Percentiles rank a stretch among this genome's conserved stretches.
phyloP scores from a whole-genome alignment of 768 basidiomycete species.

The Mycena crocata region DNA sequence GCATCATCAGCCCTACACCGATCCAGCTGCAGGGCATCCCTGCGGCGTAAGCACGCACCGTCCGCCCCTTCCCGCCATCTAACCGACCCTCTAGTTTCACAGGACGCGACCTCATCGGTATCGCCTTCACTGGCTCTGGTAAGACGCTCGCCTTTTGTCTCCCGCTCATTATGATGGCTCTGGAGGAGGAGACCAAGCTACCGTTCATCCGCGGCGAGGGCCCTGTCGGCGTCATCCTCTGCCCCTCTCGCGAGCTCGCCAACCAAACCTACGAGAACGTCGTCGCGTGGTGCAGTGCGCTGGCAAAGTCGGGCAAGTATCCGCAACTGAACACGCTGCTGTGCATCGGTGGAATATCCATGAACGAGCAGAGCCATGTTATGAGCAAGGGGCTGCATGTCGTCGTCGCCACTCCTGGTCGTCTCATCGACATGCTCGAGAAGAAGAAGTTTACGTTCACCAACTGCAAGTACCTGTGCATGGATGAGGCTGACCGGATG shows the following conservation, averaged over 20 bases:
- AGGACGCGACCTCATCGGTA: slow-evolving; percentile 97
- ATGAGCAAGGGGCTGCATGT: slow-evolving; percentile 93
- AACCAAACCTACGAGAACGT: slow-evolving; percentile 98
- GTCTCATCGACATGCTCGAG: slow-evolving; percentile 97
- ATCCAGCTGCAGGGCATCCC: slow-evolving; percentile 98
- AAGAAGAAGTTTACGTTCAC: slow-evolving; percentile 94
- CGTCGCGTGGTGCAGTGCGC: slow-evolving; percentile 83
- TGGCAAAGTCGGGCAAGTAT: slow-evolving; percentile 84
- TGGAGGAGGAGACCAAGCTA: slow-evolving; percentile 92
- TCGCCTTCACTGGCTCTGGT: slow-evolving; percentile 98
- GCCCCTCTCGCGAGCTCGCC: slow-evolving; percentile 96
- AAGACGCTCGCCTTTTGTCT: slow-evolving; percentile 99
- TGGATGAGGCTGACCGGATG: slow-evolving; percentile 99
- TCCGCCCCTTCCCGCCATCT: slow-evolving; percentile 18
- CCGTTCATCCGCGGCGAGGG: slow-evolving; percentile 95
- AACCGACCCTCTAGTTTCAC: slow-evolving; percentile 72
- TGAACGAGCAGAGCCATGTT: slow-evolving; percentile 96
- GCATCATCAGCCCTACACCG: slow-evolving; percentile 89
- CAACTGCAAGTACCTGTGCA: slow-evolving; percentile 95
- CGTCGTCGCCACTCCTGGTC: slow-evolving; percentile 96
- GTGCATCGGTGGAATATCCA: slow-evolving; percentile 97
- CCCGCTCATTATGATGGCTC: slow-evolving; percentile 95
- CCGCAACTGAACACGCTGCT: slow-evolving; percentile 89
- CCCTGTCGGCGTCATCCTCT: slow-evolving; percentile 95
- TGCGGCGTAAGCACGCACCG: slow-evolving; percentile 74